Percentiles rank a stretch among this genome's conserved stretches.
Evolutionary conservation across 495 filamentous ascomycete species (phyloP).

Genomic region (Hyaloscypha finlandica): DNA sequence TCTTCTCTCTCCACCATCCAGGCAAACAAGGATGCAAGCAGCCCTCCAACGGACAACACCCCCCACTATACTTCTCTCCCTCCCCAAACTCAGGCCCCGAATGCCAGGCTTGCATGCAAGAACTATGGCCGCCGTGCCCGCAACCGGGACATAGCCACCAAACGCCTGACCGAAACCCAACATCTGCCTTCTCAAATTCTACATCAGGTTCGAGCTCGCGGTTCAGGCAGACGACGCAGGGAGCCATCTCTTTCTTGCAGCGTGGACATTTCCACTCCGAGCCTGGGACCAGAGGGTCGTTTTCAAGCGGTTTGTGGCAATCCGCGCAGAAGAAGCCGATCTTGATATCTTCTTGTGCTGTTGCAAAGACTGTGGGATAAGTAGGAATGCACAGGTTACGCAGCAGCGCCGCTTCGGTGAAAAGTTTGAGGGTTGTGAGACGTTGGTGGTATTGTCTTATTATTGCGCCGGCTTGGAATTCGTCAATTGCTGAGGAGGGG

Average conservation of each 20-base stretch:
- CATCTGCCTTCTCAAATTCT: constrained; percentile 31
- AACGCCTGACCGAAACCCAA: constrained; percentile 23
- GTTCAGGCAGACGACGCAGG: constrained; percentile 41
- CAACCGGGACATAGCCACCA: constrained; percentile 78
- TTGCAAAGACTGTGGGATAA: constrained; percentile 62
- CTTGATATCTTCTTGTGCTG: constrained; percentile 49
- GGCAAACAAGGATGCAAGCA: constrained; percentile 75
- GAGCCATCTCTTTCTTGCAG: constrained; percentile 47
- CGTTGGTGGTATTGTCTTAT: constrained; percentile 66
- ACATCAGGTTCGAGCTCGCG: constrained; percentile 30
- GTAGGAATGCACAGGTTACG: constrained; percentile 59
- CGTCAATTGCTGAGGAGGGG: constrained; percentile 48
- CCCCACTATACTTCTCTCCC: constrained; percentile 57
- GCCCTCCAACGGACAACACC: constrained; percentile 72
- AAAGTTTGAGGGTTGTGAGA: constrained; percentile 63
- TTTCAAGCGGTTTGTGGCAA: constrained; percentile 54
- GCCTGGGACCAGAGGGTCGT: constrained; percentile 40
- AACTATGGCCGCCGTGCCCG: constrained; percentile 72
- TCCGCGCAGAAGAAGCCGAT: constrained; percentile 50
- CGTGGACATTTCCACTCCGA: constrained; percentile 33
- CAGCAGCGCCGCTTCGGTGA: constrained; percentile 66
- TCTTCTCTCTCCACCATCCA: constrained; percentile 56
- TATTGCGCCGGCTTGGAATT: constrained; percentile 51
- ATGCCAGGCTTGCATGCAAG: constrained; percentile 68
- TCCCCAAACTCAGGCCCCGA: constrained; percentile 20